Evolutionary conservation across 805 yeast genomes (phyloP), one percentile per base, ranked within the genome.

Genomic region (Candida maris): DNA sequence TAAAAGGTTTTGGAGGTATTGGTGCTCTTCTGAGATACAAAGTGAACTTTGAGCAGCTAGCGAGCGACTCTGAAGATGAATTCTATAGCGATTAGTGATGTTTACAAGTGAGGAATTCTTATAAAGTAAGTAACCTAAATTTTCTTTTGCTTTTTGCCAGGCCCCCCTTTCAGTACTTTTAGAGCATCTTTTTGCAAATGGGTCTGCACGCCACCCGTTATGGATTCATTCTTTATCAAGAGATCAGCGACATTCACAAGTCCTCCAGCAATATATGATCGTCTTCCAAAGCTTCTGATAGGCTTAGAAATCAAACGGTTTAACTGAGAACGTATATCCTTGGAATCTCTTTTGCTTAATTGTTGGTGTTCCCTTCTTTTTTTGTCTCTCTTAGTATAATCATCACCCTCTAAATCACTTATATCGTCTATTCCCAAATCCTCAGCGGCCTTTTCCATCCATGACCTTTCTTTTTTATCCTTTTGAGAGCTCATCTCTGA

Each of bases 1-100:
- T 84, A 42, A 82, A 80, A 54, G 99, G 99, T 42, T 93, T 93
- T 59, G 99, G 99, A 83, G 99, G 98, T 69, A 77, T 93, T 49
- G 99, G 99, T 64, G 97, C 96, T 40, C 62, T 93, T 53, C 71
- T 93, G 62, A 87, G 99, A 70, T 93, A 93, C 68, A 88, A 88
- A 67, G 93, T 93, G 52, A 93, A 93, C 70, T 93, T 93, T 56
- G 98, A 93, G 64, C 97, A 88, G 71, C 76, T 93, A 59, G 84
- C 71, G 35, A 95, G 87, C 36, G 97, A 86, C 38, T 72, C 80
- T 41, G 95, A 86, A 46, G 97, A 89, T 57, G 88, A 79, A 64
- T 88, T 79, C 63, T 83, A 77, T 55, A 73, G 72, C 53, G 79
- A 70, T 61, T 65, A 61, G 61, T 36, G 32, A 35, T 36, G 31